phyloP scores from a whole-genome alignment of 352 stramenopile genomes.

The Globisporangium middletonii region DNA sequence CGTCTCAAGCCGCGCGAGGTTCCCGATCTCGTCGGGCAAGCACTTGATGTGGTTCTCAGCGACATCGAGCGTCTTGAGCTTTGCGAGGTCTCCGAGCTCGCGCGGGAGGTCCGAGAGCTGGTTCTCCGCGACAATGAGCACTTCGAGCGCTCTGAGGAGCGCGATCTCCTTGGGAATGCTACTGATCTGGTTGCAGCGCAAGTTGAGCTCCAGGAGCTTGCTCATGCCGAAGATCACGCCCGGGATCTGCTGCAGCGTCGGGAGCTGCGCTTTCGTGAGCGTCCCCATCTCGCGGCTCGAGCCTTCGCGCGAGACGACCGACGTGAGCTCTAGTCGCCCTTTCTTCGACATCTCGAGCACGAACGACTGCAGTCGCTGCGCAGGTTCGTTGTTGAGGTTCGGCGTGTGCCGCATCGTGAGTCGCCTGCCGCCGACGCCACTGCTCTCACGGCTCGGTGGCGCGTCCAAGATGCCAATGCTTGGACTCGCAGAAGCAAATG shows the following conservation, averaged over 20 bases:
- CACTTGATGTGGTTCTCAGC: conserved; percentile 48
- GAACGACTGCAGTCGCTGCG: conserved; percentile 30
- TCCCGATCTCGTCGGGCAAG: conserved; percentile 43
- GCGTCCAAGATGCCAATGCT: no score
- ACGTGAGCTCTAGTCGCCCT: conserved; percentile 59
- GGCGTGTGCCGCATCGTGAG: conserved; percentile 24
- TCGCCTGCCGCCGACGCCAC: conserved; percentile 3
- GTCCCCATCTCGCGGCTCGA: conserved; percentile 33
- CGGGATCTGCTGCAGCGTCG: conserved; percentile 40
- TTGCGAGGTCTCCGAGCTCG: conserved; percentile 37
- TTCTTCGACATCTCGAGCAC: conserved; percentile 47
- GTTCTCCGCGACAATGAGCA: conserved; percentile 62
- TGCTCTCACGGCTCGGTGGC: no score
- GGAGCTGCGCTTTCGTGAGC: conserved; percentile 43
- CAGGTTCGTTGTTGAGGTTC: conserved; percentile 19
- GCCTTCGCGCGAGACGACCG: conserved; percentile 33
- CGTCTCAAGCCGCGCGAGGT: conserved; percentile 42
- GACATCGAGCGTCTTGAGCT: conserved; percentile 44
- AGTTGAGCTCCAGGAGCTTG: conserved; percentile 51
- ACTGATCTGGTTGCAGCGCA: conserved; percentile 61
- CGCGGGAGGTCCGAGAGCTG: conserved; percentile 40
- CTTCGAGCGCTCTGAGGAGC: conserved; percentile 31
- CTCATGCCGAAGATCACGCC: conserved; percentile 53
- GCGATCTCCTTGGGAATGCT: conserved; percentile 53
- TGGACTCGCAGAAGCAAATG: no score